These are phyloP conservation scores for Fusarium beomiforme DNA, from an alignment of 2,329 filamentous ascomycete genomes.

Conservation along the genomic window DNA sequence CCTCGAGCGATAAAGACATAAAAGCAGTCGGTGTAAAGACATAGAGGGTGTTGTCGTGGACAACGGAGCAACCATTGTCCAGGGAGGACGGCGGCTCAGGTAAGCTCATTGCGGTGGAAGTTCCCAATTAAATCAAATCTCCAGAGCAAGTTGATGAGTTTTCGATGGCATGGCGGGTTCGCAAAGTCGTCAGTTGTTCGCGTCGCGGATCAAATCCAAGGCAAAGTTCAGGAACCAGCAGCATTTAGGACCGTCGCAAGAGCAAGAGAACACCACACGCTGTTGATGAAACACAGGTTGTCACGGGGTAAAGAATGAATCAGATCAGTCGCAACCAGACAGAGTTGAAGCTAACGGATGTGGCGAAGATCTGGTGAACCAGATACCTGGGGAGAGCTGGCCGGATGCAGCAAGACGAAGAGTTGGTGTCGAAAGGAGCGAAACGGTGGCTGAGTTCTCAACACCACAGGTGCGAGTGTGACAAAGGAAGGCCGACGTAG, in stretches of 20 bases:
- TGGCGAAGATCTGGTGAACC: constrained; percentile 26
- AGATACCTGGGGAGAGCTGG: constrained; percentile 34
- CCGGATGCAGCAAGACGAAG: constrained; percentile 37
- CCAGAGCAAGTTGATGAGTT: constrained; percentile 21
- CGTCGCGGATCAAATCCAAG: constrained; percentile 24
- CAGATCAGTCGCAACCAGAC: constrained; percentile 29
- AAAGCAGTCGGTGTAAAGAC: constrained; percentile 81
- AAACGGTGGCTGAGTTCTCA: constrained; percentile 37
- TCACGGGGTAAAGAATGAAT: constrained; percentile 29
- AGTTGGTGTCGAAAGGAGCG: constrained; percentile 34
- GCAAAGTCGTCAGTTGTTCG: constrained; percentile 17
- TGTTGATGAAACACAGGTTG: constrained; percentile 21
- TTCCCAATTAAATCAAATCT: constrained; percentile 22
- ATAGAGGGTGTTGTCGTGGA: constrained; percentile 86
- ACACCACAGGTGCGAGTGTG: constrained; percentile 43
- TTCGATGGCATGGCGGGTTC: constrained; percentile 43
- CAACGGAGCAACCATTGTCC: constrained; percentile 81
- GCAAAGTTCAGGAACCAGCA: constrained; percentile 8
- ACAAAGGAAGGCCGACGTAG: constrained; percentile 14
- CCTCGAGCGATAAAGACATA: constrained; percentile 74
- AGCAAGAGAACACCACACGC: constrained; percentile 1
- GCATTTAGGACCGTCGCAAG: not conserved
- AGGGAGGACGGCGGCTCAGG: constrained; percentile 77
- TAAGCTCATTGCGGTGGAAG: constrained; percentile 68
- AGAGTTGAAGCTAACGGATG: constrained; percentile 31